phyloP scores from a whole-genome alignment of 305 asterid genomes.

The Fraxinus sp. region DNA sequence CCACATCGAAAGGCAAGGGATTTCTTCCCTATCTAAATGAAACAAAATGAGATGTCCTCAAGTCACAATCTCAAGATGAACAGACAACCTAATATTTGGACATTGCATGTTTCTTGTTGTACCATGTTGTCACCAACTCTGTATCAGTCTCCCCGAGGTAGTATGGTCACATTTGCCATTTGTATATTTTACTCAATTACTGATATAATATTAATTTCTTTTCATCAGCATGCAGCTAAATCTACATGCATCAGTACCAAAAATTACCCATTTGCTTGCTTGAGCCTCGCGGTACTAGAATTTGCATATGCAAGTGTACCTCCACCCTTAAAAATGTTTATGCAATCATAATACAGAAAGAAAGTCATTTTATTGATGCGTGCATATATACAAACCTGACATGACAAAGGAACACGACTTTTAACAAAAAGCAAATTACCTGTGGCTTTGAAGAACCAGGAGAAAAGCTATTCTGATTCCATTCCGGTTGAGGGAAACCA shows the following conservation, averaged over 20 bases:
- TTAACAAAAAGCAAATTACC: slow-evolving; percentile 35
- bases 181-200: neutral
- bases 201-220: neutral
- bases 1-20: neutral
- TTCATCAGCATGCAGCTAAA: neutral
- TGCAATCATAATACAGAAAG: neutral
- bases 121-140: neutral
- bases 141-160: neutral
- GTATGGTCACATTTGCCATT: neutral
- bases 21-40: neutral
- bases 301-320: slow-evolving; percentile 7
- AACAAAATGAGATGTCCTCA: neutral
- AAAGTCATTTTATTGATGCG: neutral
- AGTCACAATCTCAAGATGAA: neutral
- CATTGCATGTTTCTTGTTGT: neutral
- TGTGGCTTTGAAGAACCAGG: slow-evolving; percentile 42
- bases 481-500: slow-evolving; percentile 34
- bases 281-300: neutral
- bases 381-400: slow-evolving; percentile 1
- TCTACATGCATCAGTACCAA: neutral
- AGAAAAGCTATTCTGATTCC: slow-evolving; percentile 29
- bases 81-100: neutral
- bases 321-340: neutral
- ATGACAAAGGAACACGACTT: neutral
- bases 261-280: neutral